Percentiles rank a stretch among this genome's conserved stretches.
phyloP scores from a whole-genome alignment of 1,284 basidiomycete species.

The Fomitopsis pinicola region DNA sequence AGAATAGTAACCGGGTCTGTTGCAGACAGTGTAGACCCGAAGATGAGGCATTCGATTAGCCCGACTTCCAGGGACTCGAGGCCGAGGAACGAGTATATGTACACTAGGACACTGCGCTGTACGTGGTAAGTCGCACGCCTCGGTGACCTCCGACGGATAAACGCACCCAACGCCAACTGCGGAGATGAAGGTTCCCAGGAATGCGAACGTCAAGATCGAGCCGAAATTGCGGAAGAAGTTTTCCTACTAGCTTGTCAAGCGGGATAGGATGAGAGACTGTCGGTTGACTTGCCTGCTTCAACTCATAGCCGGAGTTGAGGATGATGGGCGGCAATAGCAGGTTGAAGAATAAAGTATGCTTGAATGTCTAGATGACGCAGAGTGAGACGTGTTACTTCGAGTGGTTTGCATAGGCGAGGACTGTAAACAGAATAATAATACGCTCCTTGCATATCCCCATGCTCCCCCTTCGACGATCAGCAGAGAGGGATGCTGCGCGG shows the following conservation, averaged over 20 bases:
- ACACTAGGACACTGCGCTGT: constrained; percentile 82
- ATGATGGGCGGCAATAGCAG: constrained; percentile 97
- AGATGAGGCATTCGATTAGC: constrained; percentile 90
- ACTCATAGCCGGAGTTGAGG: constrained; percentile 95
- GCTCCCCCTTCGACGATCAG: too few species aligned
- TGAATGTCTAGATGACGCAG: constrained; percentile 70
- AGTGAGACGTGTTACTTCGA: background rate
- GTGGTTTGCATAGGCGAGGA: too few species aligned
- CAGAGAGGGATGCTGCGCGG: too few species aligned
- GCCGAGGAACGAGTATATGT: constrained; percentile 91
- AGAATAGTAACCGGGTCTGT: constrained; percentile 99
- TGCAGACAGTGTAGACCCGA: constrained; percentile 94
- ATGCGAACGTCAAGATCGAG: constrained; percentile 95
- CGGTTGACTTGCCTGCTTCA: constrained; percentile 75
- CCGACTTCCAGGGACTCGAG: constrained; percentile 81
- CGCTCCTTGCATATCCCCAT: too few species aligned
- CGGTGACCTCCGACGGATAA: background rate
- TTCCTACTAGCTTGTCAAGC: constrained; percentile 51
- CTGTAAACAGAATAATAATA: too few species aligned
- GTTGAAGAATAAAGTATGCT: constrained; percentile 98
- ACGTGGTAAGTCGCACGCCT: constrained; percentile 35
- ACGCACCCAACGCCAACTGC: constrained; percentile 93
- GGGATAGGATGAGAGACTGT: background rate
- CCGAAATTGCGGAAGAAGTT: constrained; percentile 98
- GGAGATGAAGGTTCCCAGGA: constrained; percentile 95